Evolutionary conservation across 1,284 basidiomycete genomes (phyloP).

Genomic region (Austropuccinia psidii): DNA sequence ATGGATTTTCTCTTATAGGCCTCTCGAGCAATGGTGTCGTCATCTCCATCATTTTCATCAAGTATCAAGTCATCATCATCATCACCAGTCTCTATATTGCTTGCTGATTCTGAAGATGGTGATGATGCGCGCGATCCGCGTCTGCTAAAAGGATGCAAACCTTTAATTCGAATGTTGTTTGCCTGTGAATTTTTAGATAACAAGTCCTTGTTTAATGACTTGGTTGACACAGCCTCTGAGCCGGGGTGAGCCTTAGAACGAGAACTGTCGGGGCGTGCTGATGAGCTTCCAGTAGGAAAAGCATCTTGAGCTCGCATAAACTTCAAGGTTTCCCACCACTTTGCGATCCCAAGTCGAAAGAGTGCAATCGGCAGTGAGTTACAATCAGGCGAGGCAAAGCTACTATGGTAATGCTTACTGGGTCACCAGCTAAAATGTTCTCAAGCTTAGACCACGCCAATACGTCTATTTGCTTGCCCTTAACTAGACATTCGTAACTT

Average conservation of each 20-base stretch:
- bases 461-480: constrained; percentile 16
- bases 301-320: constrained; percentile 32
- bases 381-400: background rate
- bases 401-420: background rate
- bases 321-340: constrained; percentile 36
- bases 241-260: background rate
- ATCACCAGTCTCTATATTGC: background rate
- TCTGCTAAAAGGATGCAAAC: constrained; percentile 30
- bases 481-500: constrained; percentile 27
- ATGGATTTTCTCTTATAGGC: constrained; percentile 19
- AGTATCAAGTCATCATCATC: constrained; percentile 34
- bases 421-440: constrained; percentile 13
- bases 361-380: background rate
- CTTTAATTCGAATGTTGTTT: constrained; percentile 35
- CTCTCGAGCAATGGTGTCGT: constrained; percentile 25
- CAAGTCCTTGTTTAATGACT: constrained; percentile 1
- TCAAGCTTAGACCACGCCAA: constrained; percentile 20
- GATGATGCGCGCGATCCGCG: background rate
- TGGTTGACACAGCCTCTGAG: background rate
- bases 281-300: background rate
- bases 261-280: background rate
- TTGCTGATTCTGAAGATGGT: background rate
- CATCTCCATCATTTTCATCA: constrained; percentile 33
- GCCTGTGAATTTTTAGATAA: constrained; percentile 23
- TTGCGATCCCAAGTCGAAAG: background rate